phyloP scores from a whole-genome alignment of 257 asterid species.

The Plectranthus barbatus region DNA sequence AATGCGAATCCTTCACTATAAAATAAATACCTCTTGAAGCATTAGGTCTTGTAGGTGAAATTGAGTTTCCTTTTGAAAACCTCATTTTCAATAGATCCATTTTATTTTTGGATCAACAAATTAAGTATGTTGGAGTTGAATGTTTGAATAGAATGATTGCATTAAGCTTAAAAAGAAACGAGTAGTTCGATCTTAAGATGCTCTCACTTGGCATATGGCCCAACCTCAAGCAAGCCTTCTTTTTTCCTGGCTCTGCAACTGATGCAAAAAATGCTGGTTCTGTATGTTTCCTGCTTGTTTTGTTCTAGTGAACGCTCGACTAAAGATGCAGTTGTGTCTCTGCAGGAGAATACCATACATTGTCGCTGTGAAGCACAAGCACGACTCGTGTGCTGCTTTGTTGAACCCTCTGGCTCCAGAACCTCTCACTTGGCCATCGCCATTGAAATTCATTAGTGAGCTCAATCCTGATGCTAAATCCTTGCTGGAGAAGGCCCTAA shows the following conservation, averaged over 20 bases:
- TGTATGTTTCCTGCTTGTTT: background rate
- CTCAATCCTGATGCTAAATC: constrained; percentile 62
- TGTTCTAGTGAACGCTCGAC: background rate
- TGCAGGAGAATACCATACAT: constrained; percentile 68
- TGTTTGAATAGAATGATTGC: background rate
- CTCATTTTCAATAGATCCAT: background rate
- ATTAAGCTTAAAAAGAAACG: background rate
- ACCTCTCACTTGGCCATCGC: constrained; percentile 80
- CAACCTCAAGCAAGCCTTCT: background rate
- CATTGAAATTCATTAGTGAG: constrained; percentile 68
- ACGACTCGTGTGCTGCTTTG: constrained; percentile 61
- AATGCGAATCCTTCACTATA: background rate
- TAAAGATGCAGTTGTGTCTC: background rate
- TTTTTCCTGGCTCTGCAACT: background rate
- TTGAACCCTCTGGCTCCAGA: constrained; percentile 74
- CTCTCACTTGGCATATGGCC: background rate
- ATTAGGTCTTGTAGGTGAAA: background rate
- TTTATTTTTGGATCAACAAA: background rate
- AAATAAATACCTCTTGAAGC: background rate
- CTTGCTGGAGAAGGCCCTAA: constrained; percentile 56
- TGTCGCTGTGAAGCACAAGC: constrained; percentile 69
- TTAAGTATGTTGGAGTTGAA: background rate
- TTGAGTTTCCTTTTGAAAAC: background rate
- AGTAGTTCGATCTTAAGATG: background rate
- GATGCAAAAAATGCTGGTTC: background rate